A percentile compares a stretch with the other conserved stretches of the same genome.
Evolutionary conservation across 2,329 filamentous ascomycete genomes (phyloP).

Genomic region (Aspergillus tanneri): DNA sequence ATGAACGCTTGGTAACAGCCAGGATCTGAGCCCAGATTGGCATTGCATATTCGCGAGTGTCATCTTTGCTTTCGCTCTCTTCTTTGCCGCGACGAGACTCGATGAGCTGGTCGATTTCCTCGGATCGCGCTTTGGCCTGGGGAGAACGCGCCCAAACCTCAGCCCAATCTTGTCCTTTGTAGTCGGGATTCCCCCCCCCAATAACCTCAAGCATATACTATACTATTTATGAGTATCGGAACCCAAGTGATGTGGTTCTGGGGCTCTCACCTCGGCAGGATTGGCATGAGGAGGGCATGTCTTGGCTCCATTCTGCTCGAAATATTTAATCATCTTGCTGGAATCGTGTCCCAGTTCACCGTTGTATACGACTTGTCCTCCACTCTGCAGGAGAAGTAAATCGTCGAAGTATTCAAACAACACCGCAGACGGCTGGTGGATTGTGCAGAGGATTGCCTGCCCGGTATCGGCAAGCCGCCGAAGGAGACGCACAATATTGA

Average conservation of each 20-base stretch:
- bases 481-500: slow-evolving; percentile 62
- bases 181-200: slow-evolving; percentile 62
- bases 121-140: slow-evolving; percentile 47
- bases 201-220: slow-evolving; percentile 9
- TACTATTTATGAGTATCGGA: background rate
- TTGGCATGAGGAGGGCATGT: slow-evolving; percentile 62
- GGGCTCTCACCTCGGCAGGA: slow-evolving; percentile 58
- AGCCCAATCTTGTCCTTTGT: slow-evolving; percentile 61
- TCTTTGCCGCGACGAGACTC: slow-evolving; percentile 44
- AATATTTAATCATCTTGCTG: slow-evolving; percentile 66
- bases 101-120: slow-evolving; percentile 57
- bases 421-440: slow-evolving; percentile 83
- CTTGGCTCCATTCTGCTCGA: slow-evolving; percentile 63
- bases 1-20: slow-evolving; percentile 58
- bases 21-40: slow-evolving; percentile 55
- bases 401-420: slow-evolving; percentile 88
- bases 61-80: slow-evolving; percentile 43
- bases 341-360: slow-evolving; percentile 79
- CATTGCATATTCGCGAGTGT: slow-evolving; percentile 64
- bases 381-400: slow-evolving; percentile 72
- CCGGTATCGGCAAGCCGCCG: slow-evolving; percentile 68
- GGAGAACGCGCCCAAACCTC: slow-evolving; percentile 59
- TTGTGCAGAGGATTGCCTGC: slow-evolving; percentile 86
- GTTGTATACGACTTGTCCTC: slow-evolving; percentile 81
- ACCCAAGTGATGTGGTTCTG: background rate